Evolutionary conservation across 306 rosid genomes (phyloP).

Genomic region (Glycyrrhiza uralensis): DNA sequence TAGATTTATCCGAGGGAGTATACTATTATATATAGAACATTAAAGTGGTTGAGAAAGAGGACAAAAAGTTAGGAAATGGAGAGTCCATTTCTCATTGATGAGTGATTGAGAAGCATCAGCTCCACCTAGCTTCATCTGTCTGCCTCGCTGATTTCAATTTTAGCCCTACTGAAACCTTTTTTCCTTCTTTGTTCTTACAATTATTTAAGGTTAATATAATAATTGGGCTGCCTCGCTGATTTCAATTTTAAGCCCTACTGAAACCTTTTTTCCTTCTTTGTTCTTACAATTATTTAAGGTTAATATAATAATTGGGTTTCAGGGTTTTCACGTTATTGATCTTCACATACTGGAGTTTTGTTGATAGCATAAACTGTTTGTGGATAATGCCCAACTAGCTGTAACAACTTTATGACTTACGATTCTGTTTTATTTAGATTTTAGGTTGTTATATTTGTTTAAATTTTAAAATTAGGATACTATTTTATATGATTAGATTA

Average conservation of each 20-base stretch:
- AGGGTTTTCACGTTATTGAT: too few relatives aligned
- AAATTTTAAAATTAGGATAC: too few relatives aligned
- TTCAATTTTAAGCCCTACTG: background rate
- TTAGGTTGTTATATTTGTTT: too few relatives aligned
- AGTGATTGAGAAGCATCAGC: slow-evolving; percentile 23
- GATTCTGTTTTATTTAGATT: too few relatives aligned
- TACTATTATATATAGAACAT: too few relatives aligned
- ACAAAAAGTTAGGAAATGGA: slow-evolving; percentile 8
- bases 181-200: background rate
- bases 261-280: background rate
- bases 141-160: background rate
- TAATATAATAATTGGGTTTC: too few relatives aligned
- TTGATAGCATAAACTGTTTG: too few relatives aligned
- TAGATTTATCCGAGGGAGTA: background rate
- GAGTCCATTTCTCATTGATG: slow-evolving; percentile 13
- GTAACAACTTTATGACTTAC: too few relatives aligned
- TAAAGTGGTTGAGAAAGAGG: slow-evolving; percentile 9
- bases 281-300: background rate
- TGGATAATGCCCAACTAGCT: too few relatives aligned
- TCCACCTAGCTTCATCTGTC: background rate
- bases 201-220: background rate
- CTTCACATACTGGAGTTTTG: too few relatives aligned
- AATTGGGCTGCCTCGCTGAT: background rate
- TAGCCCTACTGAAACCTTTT: background rate
- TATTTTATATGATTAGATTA: too few relatives aligned